A percentile compares a stretch with the other conserved stretches of the same genome.
These are phyloP conservation scores for Claviceps pusilla DNA, from an alignment of 2,329 filamentous ascomycete species.

Conservation along the genomic window DNA sequence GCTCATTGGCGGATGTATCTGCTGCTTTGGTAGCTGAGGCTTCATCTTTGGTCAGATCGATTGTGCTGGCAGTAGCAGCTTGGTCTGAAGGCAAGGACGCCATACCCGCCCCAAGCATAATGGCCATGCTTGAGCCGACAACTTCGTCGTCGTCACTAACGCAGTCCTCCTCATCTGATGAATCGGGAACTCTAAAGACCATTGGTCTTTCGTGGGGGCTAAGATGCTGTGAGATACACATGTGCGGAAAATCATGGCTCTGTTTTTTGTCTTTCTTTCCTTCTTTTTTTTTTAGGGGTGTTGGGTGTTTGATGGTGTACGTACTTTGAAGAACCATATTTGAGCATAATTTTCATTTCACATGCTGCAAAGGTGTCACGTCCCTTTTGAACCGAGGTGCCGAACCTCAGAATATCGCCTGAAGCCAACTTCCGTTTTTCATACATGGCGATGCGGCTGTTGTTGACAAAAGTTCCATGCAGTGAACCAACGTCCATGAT, in stretches of 20 bases:
- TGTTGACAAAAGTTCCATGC: constrained; percentile 37
- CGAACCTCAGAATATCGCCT: constrained; percentile 22
- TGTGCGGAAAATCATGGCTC: neutral
- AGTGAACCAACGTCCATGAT: constrained; percentile 34
- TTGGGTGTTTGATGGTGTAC: neutral
- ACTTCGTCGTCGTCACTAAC: constrained; percentile 14
- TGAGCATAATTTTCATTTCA: constrained; percentile 19
- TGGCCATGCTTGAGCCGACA: constrained; percentile 13
- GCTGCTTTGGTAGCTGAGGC: neutral
- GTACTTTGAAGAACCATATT: constrained; percentile 15
- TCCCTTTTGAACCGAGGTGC: constrained; percentile 21
- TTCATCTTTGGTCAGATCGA: constrained; percentile 11
- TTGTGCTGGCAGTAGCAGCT: constrained; percentile 3
- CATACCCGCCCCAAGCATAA: constrained; percentile 16
- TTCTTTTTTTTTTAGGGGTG: neutral
- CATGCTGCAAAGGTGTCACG: constrained; percentile 23
- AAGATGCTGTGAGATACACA: neutral
- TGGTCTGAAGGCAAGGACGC: constrained; percentile 7
- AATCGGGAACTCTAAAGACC: constrained; percentile 29
- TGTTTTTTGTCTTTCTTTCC: no score
- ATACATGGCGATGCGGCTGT: constrained; percentile 10
- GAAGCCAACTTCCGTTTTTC: constrained; percentile 8
- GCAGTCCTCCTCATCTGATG: constrained; percentile 19
- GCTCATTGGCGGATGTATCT: neutral
- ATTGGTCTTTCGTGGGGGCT: constrained; percentile 15